Base-by-base conservation (phyloP, 2,329 filamentous ascomycete genomes). In the Mollisia scopiformis region DNA sequence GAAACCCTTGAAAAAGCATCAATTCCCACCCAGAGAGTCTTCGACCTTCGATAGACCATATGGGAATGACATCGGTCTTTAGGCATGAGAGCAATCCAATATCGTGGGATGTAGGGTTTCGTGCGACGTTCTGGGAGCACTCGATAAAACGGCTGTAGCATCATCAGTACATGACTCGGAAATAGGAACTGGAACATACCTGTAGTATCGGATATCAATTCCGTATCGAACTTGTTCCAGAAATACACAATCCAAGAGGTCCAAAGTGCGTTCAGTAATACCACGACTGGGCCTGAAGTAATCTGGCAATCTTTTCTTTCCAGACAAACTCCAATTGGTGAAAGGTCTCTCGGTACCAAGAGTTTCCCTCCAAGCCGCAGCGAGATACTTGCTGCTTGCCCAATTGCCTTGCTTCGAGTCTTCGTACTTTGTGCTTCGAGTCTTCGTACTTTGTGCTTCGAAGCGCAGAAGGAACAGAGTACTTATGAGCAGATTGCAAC, bases 111-210 rank as follows among this genome's bases (percentile, higher is more conserved):
- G 84, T 79, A 1, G 73, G 74, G 11, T 81, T 79, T 14, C 88
- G 79, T 68, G 92, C 88, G 8, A 92, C 80, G 54, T 92, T 93
- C 69, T 93, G 91, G 6, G 88, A 90, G 0, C 91, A 75, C 61
- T 94, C 88, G 65, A 86, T 80, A 37, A 84, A 76, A 71, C 11
- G 74, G 69, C 71, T 84, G 80, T 69, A 76, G 3, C 49, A 59
- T 39, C 6, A 58, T 53, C 66, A 13, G 41, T 25, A 55, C 58
- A 39, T 8, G 37, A 19, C 8, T 8, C 16, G n/a, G 4, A 13
- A 39, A 5, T 37, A 30, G 23, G 16, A 23, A 51, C 25, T 23
- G 30, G 25, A 57, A 71, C 75, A 72, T 72, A 81, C 76, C 79
- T 80, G 70, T 88, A 88, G 70, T 76, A 85, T 16, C 79, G 76